Evolutionary conservation across 2,329 filamentous ascomycete genomes (phyloP).

Genomic region (Metarhizium rileyi): DNA sequence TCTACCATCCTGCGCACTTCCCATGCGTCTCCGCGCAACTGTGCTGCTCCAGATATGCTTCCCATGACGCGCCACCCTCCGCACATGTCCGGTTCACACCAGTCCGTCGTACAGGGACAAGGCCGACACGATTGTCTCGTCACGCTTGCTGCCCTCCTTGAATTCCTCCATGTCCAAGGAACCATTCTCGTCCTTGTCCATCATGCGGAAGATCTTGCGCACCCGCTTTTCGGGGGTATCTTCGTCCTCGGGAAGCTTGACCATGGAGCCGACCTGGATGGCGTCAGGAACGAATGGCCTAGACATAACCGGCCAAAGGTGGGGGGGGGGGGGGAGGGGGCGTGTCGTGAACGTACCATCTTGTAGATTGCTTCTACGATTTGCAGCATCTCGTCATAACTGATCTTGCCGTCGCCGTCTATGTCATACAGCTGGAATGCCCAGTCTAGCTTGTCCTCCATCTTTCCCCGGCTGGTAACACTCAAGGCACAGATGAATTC

Average conservation of each 20-base stretch:
- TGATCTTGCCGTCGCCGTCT: constrained; percentile 97
- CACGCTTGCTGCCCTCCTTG: constrained; percentile 97
- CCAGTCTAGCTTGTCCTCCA: constrained; percentile 99
- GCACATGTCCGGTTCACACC: constrained; percentile 45
- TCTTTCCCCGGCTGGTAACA: constrained; percentile 93
- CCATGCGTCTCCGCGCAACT: background rate
- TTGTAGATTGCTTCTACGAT: constrained; percentile 99
- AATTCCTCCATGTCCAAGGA: constrained; percentile 96
- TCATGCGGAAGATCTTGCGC: constrained; percentile 97
- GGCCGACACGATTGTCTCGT: constrained; percentile 97
- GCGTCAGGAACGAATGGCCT: background rate
- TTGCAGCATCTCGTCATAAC: constrained; percentile 96
- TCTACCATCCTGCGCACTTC: background rate
- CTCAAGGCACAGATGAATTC: constrained; percentile 98
- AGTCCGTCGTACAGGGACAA: constrained; percentile 93
- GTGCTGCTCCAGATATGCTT: background rate
- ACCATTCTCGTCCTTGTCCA: constrained; percentile 99
- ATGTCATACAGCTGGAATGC: constrained; percentile 99
- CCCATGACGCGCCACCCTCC: background rate
- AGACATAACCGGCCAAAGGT: no score
- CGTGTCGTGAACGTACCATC: constrained; percentile 67
- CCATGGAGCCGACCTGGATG: constrained; percentile 87
- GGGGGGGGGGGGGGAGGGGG: no score
- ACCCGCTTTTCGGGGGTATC: constrained; percentile 98
- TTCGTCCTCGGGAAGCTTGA: constrained; percentile 96